Conservation (phyloP, 176 grass and related monocot species). For the Thalia dealbata region DNA sequence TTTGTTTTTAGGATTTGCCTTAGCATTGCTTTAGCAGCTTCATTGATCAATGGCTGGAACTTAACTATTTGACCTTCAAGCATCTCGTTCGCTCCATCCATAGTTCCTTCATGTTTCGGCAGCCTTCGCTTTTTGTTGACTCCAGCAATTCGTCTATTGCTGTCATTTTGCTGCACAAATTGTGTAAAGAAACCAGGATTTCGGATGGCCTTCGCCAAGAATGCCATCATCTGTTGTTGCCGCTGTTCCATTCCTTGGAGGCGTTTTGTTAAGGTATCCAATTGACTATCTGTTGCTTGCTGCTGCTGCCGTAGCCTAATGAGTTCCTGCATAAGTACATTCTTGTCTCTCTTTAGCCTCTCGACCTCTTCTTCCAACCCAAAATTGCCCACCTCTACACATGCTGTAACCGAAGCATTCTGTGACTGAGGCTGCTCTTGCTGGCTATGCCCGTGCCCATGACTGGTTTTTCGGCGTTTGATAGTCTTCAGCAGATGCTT, state of each 20-base stretch:
- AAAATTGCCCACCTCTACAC: conserved; percentile 89
- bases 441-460: conserved; percentile 29
- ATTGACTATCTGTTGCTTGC: conserved; percentile 75
- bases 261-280: conserved; percentile 64
- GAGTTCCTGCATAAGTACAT: conserved; percentile 95
- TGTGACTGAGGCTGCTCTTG: conserved; percentile 49
- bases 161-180: conserved; percentile 86
- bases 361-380: conserved; percentile 93
- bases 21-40: conserved; percentile 85
- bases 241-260: conserved; percentile 91
- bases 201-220: conserved; percentile 86
- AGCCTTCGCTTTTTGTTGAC: conserved; percentile 72
- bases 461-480: conserved; percentile 71
- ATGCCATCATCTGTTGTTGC: conserved; percentile 94
- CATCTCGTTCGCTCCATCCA: conserved; percentile 33
- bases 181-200: conserved; percentile 73
- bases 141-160: conserved; percentile 46
- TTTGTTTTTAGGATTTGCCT: conserved; percentile 80
- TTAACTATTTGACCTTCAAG: conserved; percentile 86
- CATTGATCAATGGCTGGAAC: conserved; percentile 85
- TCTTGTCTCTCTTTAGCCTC: conserved; percentile 87
- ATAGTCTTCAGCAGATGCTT: conserved; percentile 89
- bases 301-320: conserved; percentile 79
- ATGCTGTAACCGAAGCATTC: conserved; percentile 55
- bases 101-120: conserved; percentile 49